These are phyloP conservation scores for Aspergillus spinulosporus DNA, from an alignment of 2,329 filamentous ascomycete species.

Conservation along the genomic window DNA sequence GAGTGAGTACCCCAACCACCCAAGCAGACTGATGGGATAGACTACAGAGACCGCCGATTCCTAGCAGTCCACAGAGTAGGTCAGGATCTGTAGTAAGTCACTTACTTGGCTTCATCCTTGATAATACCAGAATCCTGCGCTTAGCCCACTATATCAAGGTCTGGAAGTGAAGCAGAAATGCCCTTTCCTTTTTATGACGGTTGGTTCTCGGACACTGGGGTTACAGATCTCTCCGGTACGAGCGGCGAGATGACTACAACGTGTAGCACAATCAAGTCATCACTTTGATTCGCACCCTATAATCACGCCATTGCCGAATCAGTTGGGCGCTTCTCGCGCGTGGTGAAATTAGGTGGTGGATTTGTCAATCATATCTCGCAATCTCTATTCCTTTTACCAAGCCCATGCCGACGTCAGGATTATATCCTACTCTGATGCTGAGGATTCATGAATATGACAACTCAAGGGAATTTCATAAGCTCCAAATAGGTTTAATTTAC, in stretches of 20 bases:
- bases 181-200: neutral
- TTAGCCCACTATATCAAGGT: slow-evolving; percentile 3
- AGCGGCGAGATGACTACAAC: slow-evolving; percentile 1
- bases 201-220: neutral
- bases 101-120: slow-evolving; percentile 1
- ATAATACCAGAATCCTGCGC: slow-evolving; percentile 10
- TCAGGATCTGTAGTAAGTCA: slow-evolving; percentile 24
- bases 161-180: neutral
- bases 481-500: slow-evolving; percentile 33
- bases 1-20: neutral
- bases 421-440: neutral
- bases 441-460: neutral
- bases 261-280: slow-evolving; percentile 11
- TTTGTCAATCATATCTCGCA: too few species aligned
- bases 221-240: neutral
- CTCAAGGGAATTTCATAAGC: slow-evolving; percentile 25
- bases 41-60: slow-evolving; percentile 13
- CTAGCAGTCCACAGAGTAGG: slow-evolving; percentile 21
- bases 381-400: neutral
- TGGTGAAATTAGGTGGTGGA: neutral
- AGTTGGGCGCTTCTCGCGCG: neutral
- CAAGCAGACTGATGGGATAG: neutral
- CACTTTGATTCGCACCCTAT: neutral
- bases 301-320: neutral
- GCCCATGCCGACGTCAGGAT: neutral